Conservation (phyloP, 371 early-diverging fungal species). For the Chytridium lagenaria region DNA sequence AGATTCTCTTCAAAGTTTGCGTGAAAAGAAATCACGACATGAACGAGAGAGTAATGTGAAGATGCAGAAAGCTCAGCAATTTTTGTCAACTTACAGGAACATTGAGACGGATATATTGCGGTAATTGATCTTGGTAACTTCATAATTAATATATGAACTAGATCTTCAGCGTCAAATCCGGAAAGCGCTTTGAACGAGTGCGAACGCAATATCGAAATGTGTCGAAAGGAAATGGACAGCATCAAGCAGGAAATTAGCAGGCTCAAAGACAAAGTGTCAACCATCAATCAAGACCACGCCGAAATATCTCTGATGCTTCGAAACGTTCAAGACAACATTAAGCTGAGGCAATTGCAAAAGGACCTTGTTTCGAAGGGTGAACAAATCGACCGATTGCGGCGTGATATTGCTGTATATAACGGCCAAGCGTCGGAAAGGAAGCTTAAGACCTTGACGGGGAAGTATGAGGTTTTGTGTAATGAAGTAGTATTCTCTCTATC, state of each 20-base stretch:
- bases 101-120: constrained; percentile 19
- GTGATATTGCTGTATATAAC: constrained; percentile 28
- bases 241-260: constrained; percentile 17
- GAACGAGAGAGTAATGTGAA: neutral
- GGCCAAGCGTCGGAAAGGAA: neutral
- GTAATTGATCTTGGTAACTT: neutral
- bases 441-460: constrained; percentile 42
- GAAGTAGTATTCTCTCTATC: constrained; percentile 50
- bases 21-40: neutral
- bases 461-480: constrained; percentile 59
- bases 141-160: neutral
- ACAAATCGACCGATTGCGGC: constrained; percentile 37
- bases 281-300: constrained; percentile 31
- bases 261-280: constrained; percentile 28
- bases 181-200: constrained; percentile 16
- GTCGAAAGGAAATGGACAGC: constrained; percentile 29
- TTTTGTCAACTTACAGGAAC: neutral
- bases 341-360: constrained; percentile 56
- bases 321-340: constrained; percentile 71
- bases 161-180: constrained; percentile 18
- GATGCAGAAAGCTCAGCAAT: constrained; percentile 13
- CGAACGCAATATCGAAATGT: constrained; percentile 16
- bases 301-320: constrained; percentile 55
- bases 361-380: constrained; percentile 43
- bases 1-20: neutral